Base-by-base conservation (phyloP, 75 land plant species). In the Sequoia sempervirens region DNA sequence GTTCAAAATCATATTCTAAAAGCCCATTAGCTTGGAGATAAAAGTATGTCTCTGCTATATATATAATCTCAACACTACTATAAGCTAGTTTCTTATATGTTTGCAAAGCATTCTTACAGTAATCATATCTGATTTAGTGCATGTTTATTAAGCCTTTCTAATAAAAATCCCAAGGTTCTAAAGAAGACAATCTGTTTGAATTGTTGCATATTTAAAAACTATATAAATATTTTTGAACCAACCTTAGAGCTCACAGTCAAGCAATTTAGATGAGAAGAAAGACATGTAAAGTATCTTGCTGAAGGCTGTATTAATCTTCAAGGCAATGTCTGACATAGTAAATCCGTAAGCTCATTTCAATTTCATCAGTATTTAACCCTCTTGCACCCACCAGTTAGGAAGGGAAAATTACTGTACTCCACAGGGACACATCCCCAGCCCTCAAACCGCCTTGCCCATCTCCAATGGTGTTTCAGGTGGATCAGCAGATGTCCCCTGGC, bases 231-330 rank as follows among this genome's bases (percentile, higher is more conserved):
- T 36, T 74, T n/a, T 45, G 40, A 17, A 52, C 85, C 75, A 36
- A 92, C 97, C 92, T 95, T 95, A 5, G 97, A 34, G 36, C 36
- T 92, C 10, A 89, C 79, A 1, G 99, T 43, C 46, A 43, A 5
- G 6, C 46, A 43, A 0, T 43, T 43, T 6, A 43, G 7, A 5
- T 26, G 70, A 28, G 70, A 66, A 66, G 11, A 66, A 28, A 4
- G 70, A n/a, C 36, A 34, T 28, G 26, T 9, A 28, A 66, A n/a
- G 23, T 26, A 28, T 26, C 70, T 66, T 66, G 7, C n/a, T 66
- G 8, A 66, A 66, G 70, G 30, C 70, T n/a, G 30, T 7, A 2
- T 8, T 66, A 28, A 66, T 28, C 30, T 66, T 34, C 36, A 34
- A 28, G 30, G 30, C 2, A 66, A 9, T 28, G n/a, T 17, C 70